Base-by-base conservation (phyloP, 2,329 filamentous ascomycete species). In the Exophiala aquamarina region DNA sequence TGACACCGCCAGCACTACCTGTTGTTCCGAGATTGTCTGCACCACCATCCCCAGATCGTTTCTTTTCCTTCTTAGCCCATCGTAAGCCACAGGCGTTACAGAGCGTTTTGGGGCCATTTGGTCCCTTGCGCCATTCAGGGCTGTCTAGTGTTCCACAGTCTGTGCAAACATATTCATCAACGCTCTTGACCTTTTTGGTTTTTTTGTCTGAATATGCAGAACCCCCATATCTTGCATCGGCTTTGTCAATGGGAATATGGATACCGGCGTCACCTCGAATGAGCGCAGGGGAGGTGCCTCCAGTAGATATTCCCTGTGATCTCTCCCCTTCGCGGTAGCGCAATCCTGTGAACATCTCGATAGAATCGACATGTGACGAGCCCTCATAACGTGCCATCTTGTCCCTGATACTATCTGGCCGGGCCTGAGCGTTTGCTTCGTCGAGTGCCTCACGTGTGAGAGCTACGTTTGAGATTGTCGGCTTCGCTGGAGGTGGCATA, bases 121-220 rank as follows among this genome's bases (percentile, higher is more conserved):
- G 92, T 0, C 92, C 92, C 67, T 95, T 96, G 53, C 92, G 79
- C 92, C 92, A 97, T 72, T 97, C 92, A 0, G 92, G 92, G 13
- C 89, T 95, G 63, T 96, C 91, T 32, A 94, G 77, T 0, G 89
- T 96, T 74, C 92, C 91, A 69, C 92, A 97, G 66, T 96, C 92
- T 1, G 89, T 92, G 68, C 92, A 97, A 29, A 95, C 89, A 64
- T 96, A 96, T 73, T 96, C 91, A 63, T 95, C 79, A 8, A 76
- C 75, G 34, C 77, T 77, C 66, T 95, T 95, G 37, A 89, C 73
- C 66, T 95, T 95, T 74, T 94, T 84, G 28, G 52, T 47, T 65
- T 85, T 94, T 68, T 95, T 91, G 52, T 89, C 86, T 5, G 41
- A 33, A 28, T 58, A 55, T 20, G 63, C 83, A 10, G 77, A 77